A percentile compares a stretch with the other conserved stretches of the same genome.
Evolutionary conservation across 2,329 filamentous ascomycete species (phyloP).

Genomic region (Dactylellina leptospora): DNA sequence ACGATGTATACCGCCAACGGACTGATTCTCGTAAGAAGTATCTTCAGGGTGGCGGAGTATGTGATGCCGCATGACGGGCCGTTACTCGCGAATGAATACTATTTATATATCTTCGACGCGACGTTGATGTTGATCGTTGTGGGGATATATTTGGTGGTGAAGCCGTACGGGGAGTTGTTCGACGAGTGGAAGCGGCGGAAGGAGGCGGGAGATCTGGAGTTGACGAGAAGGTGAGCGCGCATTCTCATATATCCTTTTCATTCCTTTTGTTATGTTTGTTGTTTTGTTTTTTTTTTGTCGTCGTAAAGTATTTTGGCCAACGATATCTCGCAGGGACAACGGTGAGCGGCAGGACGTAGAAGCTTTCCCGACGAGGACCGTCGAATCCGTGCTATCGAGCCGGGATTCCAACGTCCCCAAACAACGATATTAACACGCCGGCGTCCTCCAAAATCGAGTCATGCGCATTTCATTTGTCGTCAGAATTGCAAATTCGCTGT

Average conservation of each 20-base stretch:
- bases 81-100: constrained; percentile 63
- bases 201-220: constrained; percentile 35
- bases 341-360: constrained; percentile 9
- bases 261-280: neutral
- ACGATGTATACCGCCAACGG: constrained; percentile 62
- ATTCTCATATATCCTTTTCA: neutral
- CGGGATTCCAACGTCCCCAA: neutral
- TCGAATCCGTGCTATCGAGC: constrained; percentile 25
- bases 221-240: constrained; percentile 34
- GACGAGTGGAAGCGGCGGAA: constrained; percentile 50
- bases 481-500: neutral
- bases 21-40: constrained; percentile 64
- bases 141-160: constrained; percentile 32
- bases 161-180: constrained; percentile 45
- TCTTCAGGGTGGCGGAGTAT: constrained; percentile 66
- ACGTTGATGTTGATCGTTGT: constrained; percentile 61
- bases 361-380: constrained; percentile 8
- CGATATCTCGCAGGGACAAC: neutral
- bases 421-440: no score
- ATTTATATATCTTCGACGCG: constrained; percentile 64
- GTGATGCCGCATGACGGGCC: constrained; percentile 62
- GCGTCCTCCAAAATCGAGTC: no score
- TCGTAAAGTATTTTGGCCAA: constrained; percentile 14
- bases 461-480: no score
- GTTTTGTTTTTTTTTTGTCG: neutral